Evolutionary conservation across 768 basidiomycete species (phyloP), one percentile per base, ranked within the genome.

Genomic region (Xerocomellus intermedius): DNA sequence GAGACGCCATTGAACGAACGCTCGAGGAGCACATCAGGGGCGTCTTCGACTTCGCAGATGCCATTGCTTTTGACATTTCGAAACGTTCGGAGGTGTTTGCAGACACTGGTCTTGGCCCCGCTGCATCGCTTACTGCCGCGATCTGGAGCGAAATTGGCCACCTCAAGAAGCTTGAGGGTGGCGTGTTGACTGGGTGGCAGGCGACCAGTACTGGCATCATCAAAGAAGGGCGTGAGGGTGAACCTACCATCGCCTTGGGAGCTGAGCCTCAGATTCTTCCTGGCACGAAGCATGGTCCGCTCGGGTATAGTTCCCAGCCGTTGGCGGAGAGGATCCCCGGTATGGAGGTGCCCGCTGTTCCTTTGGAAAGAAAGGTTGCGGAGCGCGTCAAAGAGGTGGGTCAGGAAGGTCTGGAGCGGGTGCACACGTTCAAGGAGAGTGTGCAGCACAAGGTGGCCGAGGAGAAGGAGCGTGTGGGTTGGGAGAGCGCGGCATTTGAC

Each of bases 231-330:
- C 55, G 58, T 0, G 54, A 56, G 16, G 69, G 63, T 3, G 67
- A 69, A 37, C 72, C 65, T 16, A 64, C 64, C 46, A 79, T 90
- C 45, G 88, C 87, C 0, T 71, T 89, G 73, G 88, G 88, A 2
- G 84, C 80, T 7, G 86, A 87, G 69, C 88, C 88, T 35, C 88
- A 90, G 74, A 81, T 90, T 32, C 68, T 90, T 28, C 70, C 79
- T 26, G 84, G 86, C 0, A 79, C 84, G 57, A 88, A 90, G 75
- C 77, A 74, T 4, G 88, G 87, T 0, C 88, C 88, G 0, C 62
- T 83, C 35, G 87, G 83, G 3, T 82, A 74, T 2, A 76, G 75
- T 5, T 76, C 82, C 3, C 79, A 75, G 56, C 64, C 71, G 4
- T 48, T 75, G 24, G 52, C 43, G 2, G 59, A 61, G 42, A 46